Evolutionary conservation across 495 filamentous ascomycete genomes (phyloP).

Genomic region (Neurospora sp.): DNA sequence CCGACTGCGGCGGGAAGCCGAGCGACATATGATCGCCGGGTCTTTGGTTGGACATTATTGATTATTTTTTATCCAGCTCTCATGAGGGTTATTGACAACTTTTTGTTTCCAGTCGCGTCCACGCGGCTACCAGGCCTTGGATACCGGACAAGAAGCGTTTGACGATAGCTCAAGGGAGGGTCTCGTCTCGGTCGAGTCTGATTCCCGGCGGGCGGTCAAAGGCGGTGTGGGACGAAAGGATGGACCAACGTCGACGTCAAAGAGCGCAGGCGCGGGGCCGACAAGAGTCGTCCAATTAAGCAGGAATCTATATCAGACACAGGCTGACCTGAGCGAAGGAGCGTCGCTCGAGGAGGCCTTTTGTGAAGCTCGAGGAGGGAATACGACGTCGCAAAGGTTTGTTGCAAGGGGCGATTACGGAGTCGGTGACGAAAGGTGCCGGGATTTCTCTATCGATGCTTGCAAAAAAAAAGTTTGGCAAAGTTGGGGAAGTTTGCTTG

Average conservation of each 20-base stretch:
- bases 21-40: constrained; percentile 60
- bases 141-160: constrained; percentile 3
- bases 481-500: neutral
- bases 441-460: neutral
- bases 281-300: constrained; percentile 10
- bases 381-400: constrained; percentile 3
- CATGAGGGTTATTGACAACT: constrained; percentile 24
- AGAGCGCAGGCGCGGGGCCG: neutral
- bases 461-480: neutral
- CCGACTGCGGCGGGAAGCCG: constrained; percentile 54
- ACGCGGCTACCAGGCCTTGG: constrained; percentile 4
- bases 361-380: neutral
- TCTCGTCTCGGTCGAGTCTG: neutral
- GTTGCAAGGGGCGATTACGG: neutral
- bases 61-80: constrained; percentile 49
- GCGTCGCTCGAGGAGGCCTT: constrained; percentile 9
- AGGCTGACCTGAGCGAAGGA: constrained; percentile 7
- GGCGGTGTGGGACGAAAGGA: constrained; percentile 3
- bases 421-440: neutral
- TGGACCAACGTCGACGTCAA: constrained; percentile 3
- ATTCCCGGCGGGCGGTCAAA: neutral
- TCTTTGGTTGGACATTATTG: constrained; percentile 91
- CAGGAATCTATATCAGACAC: constrained; percentile 2
- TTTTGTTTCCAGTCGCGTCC: constrained; percentile 6
- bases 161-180: constrained; percentile 1